A percentile compares a stretch with the other conserved stretches of the same genome.
Conservation (phyloP, 169 alveolate species). For the Cryptosporidium andersoni region DNA sequence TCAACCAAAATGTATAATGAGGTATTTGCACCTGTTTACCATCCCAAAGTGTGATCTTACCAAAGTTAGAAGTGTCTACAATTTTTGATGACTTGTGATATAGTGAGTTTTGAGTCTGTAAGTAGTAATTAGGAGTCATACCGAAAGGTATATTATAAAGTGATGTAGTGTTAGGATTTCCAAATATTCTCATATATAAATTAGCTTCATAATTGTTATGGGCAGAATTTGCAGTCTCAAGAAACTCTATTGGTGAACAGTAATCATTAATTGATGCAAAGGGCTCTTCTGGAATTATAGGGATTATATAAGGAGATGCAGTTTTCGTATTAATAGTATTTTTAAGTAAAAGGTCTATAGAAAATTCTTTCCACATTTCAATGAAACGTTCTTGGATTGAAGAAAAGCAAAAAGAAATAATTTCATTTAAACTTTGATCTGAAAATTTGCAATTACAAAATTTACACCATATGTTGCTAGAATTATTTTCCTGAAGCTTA, state of each 20-base stretch:
- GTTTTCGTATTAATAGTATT: slow-evolving; percentile 17
- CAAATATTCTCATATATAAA: background rate
- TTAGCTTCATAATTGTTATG: no score
- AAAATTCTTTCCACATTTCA: slow-evolving; percentile 42
- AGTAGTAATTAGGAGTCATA: slow-evolving; percentile 20
- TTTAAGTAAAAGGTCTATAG: slow-evolving; percentile 40
- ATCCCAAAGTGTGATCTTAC: slow-evolving; percentile 52
- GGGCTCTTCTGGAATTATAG: slow-evolving; percentile 19
- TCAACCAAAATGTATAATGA: slow-evolving; percentile 50
- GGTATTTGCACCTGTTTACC: slow-evolving; percentile 19
- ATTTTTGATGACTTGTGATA: background rate
- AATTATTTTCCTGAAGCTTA: background rate
- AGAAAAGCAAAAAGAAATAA: slow-evolving; percentile 36
- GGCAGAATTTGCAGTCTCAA: no score
- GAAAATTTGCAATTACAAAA: slow-evolving; percentile 7
- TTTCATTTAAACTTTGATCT: background rate
- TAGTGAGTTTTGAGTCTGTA: slow-evolving; percentile 3
- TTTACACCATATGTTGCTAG: slow-evolving; percentile 9
- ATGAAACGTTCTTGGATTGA: slow-evolving; percentile 29
- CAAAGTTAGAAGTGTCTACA: background rate
- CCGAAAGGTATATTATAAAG: slow-evolving; percentile 41
- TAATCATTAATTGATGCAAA: background rate
- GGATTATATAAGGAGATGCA: slow-evolving; percentile 35
- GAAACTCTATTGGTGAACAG: no score
- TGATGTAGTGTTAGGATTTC: background rate